phyloP scores from a whole-genome alignment of 208 protist genomes.

The Trypanosoma platydactyli region DNA sequence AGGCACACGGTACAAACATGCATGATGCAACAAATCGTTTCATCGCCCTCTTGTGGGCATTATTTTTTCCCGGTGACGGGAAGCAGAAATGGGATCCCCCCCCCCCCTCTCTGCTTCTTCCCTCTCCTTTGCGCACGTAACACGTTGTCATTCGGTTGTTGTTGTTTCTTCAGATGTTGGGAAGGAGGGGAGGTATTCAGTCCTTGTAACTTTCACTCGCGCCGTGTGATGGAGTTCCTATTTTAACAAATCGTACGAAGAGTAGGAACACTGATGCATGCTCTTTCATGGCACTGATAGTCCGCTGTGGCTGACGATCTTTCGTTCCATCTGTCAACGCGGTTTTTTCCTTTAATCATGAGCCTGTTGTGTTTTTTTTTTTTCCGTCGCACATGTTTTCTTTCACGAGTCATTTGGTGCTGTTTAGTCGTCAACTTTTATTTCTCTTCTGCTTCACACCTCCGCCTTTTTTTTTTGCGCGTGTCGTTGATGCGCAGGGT shows the following conservation, averaged over 20 bases:
- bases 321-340: too few species aligned
- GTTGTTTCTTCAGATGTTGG: not conserved
- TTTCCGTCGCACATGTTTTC: conserved; percentile 10
- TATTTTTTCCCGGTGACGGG: too few species aligned
- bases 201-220: not conserved
- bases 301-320: too few species aligned
- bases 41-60: too few species aligned
- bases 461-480: conserved; percentile 23
- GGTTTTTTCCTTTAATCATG: too few species aligned
- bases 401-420: too few species aligned
- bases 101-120: too few species aligned
- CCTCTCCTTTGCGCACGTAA: too few species aligned
- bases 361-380: conserved; percentile 9
- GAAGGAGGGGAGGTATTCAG: not conserved
- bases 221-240: conserved; percentile 18
- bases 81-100: too few species aligned
- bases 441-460: conserved; percentile 1
- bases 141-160: too few species aligned
- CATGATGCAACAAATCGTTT: too few species aligned
- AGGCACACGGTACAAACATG: too few species aligned
- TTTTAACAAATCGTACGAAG: conserved; percentile 25
- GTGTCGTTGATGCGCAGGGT: conserved; percentile 3
- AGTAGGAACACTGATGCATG: conserved; percentile 36
- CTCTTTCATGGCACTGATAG: conserved; percentile 22
- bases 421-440: not conserved